Evolutionary conservation across 306 rosid species (phyloP), one percentile per base, ranked within the genome.

Genomic region (Lagenaria siceraria): DNA sequence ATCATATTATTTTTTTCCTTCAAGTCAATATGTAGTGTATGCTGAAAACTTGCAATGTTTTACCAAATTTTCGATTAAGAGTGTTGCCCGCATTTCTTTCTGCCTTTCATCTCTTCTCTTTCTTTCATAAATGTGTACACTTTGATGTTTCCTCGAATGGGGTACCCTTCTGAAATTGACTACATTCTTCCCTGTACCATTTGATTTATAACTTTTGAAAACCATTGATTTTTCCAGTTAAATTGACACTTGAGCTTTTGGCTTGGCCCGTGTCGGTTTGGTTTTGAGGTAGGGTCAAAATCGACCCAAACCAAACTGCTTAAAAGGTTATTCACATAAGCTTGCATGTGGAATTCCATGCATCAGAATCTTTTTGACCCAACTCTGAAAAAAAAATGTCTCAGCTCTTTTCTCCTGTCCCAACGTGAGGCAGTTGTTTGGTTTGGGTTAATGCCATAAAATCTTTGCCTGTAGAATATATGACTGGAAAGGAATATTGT

Each of bases 11-110:
- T 27, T 49, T 22, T 49, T 49, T 15, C 40, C 40, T 46, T 72
- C 43, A 49, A 72, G 60, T 72, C 76, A 43, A 43, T 70, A 46
- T 70, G 76, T 46, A 70, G 56, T n/a, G 76, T 24, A 46, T 71
- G 33, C 56, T 71, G 40, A 43, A 25, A 12, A 71, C 56, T 71
- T 46, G 40, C n/a, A 25, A 71, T 71, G 76, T 46, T 46, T 48
- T 48, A 55, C 58, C 40, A 46, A 46, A 3, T 71, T 71, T 71
- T 46, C 38, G 55, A 71, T 71, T 12, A 69, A 21, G 55, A 15
- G 40, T 25, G 59, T 48, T 71, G 31, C 76, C 24, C 6, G 18
- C 56, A 48, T 71, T 25, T 71, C 76, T 48, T 71, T 46, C 54
- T 25, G 19, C 22, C 58, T 70, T 70, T 24, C 75, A 69, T 69